Evolutionary conservation across 257 asterid species (phyloP), one percentile per base, ranked within the genome.

Genomic region (Nicotiana obtusifolia): DNA sequence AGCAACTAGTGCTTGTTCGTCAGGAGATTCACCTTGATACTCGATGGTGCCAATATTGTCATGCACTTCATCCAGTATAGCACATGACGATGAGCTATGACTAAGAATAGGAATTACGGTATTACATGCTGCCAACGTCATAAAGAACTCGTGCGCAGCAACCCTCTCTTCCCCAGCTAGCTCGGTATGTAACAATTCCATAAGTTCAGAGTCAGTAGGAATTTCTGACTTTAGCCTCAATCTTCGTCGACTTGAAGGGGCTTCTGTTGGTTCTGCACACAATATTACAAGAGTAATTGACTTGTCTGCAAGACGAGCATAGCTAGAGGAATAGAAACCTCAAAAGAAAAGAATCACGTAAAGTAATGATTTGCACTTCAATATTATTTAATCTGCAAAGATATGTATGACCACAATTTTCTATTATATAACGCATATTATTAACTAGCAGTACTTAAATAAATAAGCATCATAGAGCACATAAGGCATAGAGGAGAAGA

Each of bases 21-120:
- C 99, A 64, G 99, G 99, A 85, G 98, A 96, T 89, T 96, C 99
- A 33, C 99, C 99, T 89, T 94, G 99, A 88, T 94, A 96, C 62
- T 85, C 91, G 85, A 96, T 86, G 82, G 92, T 80, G 85, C 83
- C 85, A 62, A 49, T 81, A 83, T 81, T 28, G 57, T 85, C 89
- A 47, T 79, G 81, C 47, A 81, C 68, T 59, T 87, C 84, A 88
- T 84, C 75, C 82, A 76, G 86, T 11, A 79, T 84, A 81, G 65
- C 84, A 84, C 88, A 87, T 75, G 92, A 75, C 9, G 80, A 82
- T 52, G 88, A 84, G 83, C 87, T 66, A 49, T 84, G 88, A 81
- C 91, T 76, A 66, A 91, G 89, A 88, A 93, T 93, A 83, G 99
- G 99, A 85, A 96, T 92, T 84, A 94, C 98, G 13, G 98, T 96